Evolutionary conservation across 176 grass and related monocot species (phyloP).

Genomic region (Phragmites australis): DNA sequence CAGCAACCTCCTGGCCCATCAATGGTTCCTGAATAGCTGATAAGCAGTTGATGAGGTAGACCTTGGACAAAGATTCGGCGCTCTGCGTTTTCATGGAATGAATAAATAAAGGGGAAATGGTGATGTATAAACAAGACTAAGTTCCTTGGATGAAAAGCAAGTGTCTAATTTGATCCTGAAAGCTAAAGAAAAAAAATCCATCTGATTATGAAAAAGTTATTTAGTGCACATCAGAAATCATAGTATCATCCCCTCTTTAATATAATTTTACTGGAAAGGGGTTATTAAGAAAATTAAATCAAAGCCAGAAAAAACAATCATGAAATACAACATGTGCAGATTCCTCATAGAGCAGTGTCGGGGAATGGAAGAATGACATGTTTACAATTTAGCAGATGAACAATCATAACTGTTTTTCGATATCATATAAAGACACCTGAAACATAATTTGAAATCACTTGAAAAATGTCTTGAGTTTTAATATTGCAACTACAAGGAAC

Average conservation of each 20-base stretch:
- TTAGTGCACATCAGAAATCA: background rate
- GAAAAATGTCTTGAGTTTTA: background rate
- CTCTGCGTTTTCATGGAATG: conserved; percentile 52
- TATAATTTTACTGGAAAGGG: conserved; percentile 12
- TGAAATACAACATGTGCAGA: background rate
- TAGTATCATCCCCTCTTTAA: background rate
- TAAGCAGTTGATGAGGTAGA: conserved; percentile 96
- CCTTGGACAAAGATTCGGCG: conserved; percentile 70
- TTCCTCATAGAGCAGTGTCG: background rate
- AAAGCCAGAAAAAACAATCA: background rate
- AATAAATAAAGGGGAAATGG: conserved; percentile 17
- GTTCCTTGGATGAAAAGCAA: conserved; percentile 25
- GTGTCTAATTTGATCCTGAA: background rate
- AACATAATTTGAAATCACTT: background rate
- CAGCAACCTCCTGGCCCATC: conserved; percentile 66
- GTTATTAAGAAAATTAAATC: conserved; percentile 8
- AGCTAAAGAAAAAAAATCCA: conserved; percentile 10
- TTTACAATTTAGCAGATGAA: background rate
- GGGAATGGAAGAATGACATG: background rate
- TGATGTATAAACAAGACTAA: conserved; percentile 28
- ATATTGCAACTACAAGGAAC: background rate
- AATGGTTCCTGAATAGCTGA: conserved; percentile 91
- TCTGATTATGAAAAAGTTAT: conserved; percentile 13
- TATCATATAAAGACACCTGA: background rate
- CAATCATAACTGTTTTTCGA: background rate